These are phyloP conservation scores for Botryotinia narcissicola DNA, from an alignment of 2,329 filamentous ascomycete genomes.

Conservation along the genomic window DNA sequence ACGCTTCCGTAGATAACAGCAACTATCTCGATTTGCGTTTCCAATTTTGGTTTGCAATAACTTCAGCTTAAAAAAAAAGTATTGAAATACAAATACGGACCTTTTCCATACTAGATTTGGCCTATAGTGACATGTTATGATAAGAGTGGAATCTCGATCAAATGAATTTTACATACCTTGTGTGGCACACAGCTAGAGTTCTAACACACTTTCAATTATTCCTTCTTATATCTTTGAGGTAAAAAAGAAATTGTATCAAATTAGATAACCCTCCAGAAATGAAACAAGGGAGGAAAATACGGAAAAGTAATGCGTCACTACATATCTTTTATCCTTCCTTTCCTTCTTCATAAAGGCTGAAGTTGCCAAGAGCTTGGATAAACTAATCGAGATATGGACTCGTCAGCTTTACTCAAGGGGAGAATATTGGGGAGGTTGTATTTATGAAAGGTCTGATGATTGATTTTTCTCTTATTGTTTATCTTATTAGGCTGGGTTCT, in stretches of 20 bases:
- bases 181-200: background rate
- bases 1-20: background rate
- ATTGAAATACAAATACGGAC: background rate
- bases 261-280: background rate
- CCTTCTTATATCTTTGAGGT: background rate
- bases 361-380: slow-evolving; percentile 1
- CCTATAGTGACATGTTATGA: background rate
- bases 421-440: background rate
- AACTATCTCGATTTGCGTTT: background rate
- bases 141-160: background rate
- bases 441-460: background rate
- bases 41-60: background rate
- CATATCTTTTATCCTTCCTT: background rate
- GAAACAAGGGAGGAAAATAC: background rate
- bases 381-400: background rate
- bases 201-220: background rate
- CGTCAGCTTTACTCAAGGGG: background rate
- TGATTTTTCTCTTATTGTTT: background rate
- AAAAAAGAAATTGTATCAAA: background rate
- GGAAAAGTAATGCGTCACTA: background rate
- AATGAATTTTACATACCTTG: background rate
- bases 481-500: background rate
- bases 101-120: background rate
- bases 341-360: background rate
- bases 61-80: background rate